Percentiles rank a stretch among this genome's conserved stretches.
Conservation (phyloP, 176 grass and related monocot species). For the Carex myosuroides region DNA sequence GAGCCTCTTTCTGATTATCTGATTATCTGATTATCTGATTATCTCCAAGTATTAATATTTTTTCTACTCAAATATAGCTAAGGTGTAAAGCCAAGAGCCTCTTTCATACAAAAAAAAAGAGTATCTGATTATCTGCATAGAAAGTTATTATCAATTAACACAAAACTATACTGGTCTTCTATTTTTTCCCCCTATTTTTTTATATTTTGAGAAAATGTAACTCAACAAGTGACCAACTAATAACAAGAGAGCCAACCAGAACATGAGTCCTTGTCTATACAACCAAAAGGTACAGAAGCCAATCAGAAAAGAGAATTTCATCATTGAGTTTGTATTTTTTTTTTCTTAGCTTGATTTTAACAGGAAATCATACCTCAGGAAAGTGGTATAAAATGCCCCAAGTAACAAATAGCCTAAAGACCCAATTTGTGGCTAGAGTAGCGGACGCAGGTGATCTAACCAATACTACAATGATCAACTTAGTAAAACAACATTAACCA, state of each 20-base stretch:
- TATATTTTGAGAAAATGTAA: constrained; percentile 15
- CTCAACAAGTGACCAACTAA: constrained; percentile 95
- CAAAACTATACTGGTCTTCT: background rate
- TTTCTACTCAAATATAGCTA: no score
- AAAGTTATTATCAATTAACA: background rate
- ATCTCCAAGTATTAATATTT: no score
- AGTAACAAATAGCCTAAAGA: constrained; percentile 34
- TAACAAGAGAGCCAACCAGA: constrained; percentile 68
- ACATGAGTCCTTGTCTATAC: constrained; percentile 53
- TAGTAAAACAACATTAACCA: background rate
- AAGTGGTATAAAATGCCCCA: constrained; percentile 44
- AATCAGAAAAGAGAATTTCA: background rate
- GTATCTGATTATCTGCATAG: constrained; percentile 71
- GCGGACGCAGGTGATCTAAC: constrained; percentile 39
- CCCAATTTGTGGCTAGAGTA: constrained; percentile 27
- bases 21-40: no score
- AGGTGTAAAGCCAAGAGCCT: constrained; percentile 60
- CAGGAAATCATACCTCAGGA: constrained; percentile 32
- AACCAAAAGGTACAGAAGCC: background rate
- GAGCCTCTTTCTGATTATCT: no score
- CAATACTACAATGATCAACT: constrained; percentile 22
- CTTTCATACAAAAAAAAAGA: constrained; percentile 91
- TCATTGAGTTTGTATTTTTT: background rate
- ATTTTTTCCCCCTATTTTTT: background rate
- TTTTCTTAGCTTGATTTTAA: background rate